A percentile compares a stretch with the other conserved stretches of the same genome.
phyloP scores from a whole-genome alignment of 371 early-diverging fungal genomes.

The Apophysomyces trapeziformis region DNA sequence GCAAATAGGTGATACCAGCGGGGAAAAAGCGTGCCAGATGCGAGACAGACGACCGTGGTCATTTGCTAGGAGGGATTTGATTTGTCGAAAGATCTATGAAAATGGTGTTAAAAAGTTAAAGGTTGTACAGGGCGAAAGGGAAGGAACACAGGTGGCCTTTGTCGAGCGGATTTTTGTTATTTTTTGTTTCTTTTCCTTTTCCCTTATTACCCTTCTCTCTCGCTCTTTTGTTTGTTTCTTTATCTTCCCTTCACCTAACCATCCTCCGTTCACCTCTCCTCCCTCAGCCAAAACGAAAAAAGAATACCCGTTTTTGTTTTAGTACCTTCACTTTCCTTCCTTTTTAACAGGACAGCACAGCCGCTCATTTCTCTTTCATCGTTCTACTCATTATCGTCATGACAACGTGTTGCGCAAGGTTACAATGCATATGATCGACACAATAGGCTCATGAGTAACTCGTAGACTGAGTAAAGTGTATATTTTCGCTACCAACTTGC shows the following conservation, averaged over 20 bases:
- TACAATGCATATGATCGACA: slow-evolving; percentile 5
- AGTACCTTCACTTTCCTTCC: not conserved
- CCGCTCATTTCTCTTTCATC: slow-evolving; percentile 8
- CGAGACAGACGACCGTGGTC: slow-evolving; percentile 9
- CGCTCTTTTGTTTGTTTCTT: not conserved
- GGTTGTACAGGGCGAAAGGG: slow-evolving; percentile 8
- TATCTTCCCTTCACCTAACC: not conserved
- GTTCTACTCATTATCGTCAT: slow-evolving; percentile 17
- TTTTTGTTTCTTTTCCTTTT: not conserved
- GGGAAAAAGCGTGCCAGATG: slow-evolving; percentile 12
- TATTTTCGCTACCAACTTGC: slow-evolving; percentile 46
- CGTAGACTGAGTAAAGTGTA: slow-evolving; percentile 53
- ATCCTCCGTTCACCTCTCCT: not conserved
- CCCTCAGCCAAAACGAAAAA: not conserved
- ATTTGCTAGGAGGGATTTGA: slow-evolving; percentile 8
- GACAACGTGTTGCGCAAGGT: slow-evolving; percentile 44
- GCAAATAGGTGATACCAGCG: slow-evolving; percentile 7
- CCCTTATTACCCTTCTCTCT: slow-evolving; percentile 14
- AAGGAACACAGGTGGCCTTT: slow-evolving; percentile 1
- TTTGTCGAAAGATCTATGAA: slow-evolving; percentile 5
- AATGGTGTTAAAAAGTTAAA: slow-evolving; percentile 10
- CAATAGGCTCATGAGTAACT: not conserved
- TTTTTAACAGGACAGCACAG: slow-evolving; percentile 6
- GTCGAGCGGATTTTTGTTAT: slow-evolving; percentile 9
- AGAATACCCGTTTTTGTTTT: not conserved